A percentile compares a stretch with the other conserved stretches of the same genome.
These are phyloP conservation scores for Chaetomium cochliodes DNA, from an alignment of 495 filamentous ascomycete genomes.

Conservation along the genomic window DNA sequence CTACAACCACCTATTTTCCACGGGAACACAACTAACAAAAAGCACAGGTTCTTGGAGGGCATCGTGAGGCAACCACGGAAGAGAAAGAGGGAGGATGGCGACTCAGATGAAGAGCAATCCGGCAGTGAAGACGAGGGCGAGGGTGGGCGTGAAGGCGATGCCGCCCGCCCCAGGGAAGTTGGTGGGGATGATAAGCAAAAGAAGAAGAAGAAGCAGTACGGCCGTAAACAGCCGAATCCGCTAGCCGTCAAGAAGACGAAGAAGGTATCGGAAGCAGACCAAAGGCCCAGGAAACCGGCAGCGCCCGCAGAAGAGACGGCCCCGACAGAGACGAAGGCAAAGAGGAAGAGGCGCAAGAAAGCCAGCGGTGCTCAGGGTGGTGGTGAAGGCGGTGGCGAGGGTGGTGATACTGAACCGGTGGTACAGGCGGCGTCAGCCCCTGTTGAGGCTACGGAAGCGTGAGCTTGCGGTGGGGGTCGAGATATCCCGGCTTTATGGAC, in stretches of 20 bases:
- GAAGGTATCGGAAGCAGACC: slow-evolving; percentile 21
- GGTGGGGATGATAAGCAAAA: slow-evolving; percentile 39
- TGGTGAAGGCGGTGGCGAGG: neutral
- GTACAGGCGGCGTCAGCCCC: slow-evolving; percentile 20
- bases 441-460: slow-evolving; percentile 24
- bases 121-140: slow-evolving; percentile 26
- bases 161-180: slow-evolving; percentile 26
- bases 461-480: neutral
- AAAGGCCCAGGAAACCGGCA: slow-evolving; percentile 23
- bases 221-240: slow-evolving; percentile 84
- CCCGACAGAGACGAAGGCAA: slow-evolving; percentile 34
- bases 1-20: neutral
- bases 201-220: slow-evolving; percentile 60
- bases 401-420: slow-evolving; percentile 15
- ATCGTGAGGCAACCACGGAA: slow-evolving; percentile 38
- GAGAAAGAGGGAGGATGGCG: slow-evolving; percentile 56
- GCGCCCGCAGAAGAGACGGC: slow-evolving; percentile 22
- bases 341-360: slow-evolving; percentile 49
- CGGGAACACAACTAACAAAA: slow-evolving; percentile 11
- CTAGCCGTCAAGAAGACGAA: slow-evolving; percentile 76
- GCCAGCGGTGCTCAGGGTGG: slow-evolving; percentile 25
- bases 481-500: neutral
- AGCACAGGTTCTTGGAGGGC: slow-evolving; percentile 32
- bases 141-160: slow-evolving; percentile 25
- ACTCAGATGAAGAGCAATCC: slow-evolving; percentile 33